Evolutionary conservation across 495 filamentous ascomycete genomes (phyloP).

Genomic region (Filosporella fistucella): DNA sequence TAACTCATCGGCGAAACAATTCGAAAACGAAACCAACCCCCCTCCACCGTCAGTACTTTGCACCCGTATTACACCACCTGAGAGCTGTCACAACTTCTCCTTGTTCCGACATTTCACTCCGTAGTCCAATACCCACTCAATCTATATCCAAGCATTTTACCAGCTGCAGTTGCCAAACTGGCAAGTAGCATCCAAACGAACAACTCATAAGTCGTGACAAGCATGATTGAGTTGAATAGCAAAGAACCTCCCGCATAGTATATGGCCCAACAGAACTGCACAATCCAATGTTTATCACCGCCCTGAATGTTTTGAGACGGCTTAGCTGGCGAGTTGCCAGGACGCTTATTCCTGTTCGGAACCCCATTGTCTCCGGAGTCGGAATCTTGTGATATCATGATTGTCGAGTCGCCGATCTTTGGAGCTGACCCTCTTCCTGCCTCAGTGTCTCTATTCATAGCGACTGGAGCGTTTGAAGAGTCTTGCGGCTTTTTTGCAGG

Average conservation of each 20-base stretch:
- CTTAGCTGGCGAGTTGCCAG: background rate
- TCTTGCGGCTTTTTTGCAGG: background rate
- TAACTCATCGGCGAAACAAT: constrained; percentile 43
- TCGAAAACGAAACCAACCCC: constrained; percentile 14
- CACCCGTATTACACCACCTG: too few species aligned
- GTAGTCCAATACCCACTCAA: background rate
- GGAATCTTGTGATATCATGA: too few species aligned
- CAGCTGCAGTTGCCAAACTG: background rate
- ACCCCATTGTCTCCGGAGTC: background rate
- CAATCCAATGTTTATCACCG: background rate
- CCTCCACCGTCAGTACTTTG: too few species aligned
- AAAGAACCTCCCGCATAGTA: background rate
- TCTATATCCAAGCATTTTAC: background rate
- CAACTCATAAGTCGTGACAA: background rate
- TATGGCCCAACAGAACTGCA: background rate
- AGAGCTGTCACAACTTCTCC: too few species aligned
- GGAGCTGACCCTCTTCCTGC: too few species aligned
- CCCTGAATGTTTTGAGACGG: background rate
- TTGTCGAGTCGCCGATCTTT: too few species aligned
- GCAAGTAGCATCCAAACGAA: background rate
- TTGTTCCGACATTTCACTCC: too few species aligned
- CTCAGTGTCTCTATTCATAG: too few species aligned
- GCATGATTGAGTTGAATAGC: background rate
- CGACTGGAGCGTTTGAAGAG: too few species aligned
- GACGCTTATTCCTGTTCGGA: background rate